Evolutionary conservation across 208 protist species (phyloP).

Genomic region (Vickermania ingenoplastis): DNA sequence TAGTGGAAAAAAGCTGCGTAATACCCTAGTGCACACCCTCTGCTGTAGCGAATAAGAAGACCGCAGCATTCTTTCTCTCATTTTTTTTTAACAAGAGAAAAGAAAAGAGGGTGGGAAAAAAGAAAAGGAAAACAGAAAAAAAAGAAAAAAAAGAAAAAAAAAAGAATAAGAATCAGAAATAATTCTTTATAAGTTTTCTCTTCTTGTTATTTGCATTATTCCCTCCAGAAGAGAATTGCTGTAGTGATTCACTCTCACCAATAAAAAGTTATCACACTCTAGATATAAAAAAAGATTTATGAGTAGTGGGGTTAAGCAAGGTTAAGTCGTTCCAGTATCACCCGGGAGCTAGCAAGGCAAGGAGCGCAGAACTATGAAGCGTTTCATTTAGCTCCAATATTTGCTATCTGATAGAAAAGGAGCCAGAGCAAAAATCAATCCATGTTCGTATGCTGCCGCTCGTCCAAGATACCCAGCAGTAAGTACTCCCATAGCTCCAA

Average conservation of each 20-base stretch:
- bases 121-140: not conserved
- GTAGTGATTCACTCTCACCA: too few species aligned
- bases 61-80: not conserved
- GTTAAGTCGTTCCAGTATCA: too few species aligned
- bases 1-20: conserved; percentile 67
- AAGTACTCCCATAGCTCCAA: conserved; percentile 76
- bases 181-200: too few species aligned
- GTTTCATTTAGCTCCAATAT: too few species aligned
- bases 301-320: too few species aligned
- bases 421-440: conserved; percentile 70
- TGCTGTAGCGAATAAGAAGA: too few species aligned
- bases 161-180: not conserved
- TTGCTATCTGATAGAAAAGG: conserved; percentile 62
- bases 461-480: conserved; percentile 55
- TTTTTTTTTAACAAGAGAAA: not conserved
- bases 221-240: not conserved
- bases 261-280: too few species aligned
- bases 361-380: too few species aligned
- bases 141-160: not conserved
- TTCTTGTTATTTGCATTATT: not conserved
- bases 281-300: too few species aligned
- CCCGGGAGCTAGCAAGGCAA: too few species aligned
- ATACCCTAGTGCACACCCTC: too few species aligned
- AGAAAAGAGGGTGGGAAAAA: not conserved
- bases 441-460: conserved; percentile 55